Evolutionary conservation across 2,329 filamentous ascomycete species (phyloP), one percentile per base, ranked within the genome.

Genomic region (Monosporascus cannonballus): DNA sequence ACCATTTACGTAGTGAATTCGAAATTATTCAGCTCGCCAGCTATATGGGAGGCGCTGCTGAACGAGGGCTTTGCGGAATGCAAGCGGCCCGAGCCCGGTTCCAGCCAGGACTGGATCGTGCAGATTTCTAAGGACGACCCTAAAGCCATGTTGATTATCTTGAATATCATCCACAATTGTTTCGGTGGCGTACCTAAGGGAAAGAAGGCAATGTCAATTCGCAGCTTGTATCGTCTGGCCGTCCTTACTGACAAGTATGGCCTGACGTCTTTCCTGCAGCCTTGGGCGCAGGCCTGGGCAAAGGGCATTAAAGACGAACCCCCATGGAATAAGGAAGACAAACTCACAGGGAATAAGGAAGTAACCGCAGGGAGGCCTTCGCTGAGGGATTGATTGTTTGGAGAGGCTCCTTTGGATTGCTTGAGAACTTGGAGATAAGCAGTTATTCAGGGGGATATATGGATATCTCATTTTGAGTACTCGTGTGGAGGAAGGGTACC

Each of bases 81-180:
- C 48, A 56, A 53, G 44, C 54, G 51, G 15, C 36, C 51, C 11
- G 42, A 54, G 24, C 22, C 48, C 3, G 24, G 37, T 36, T 44
- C 42, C 20, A 38, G 7, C 3, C 49, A 53, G 7, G 52, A 53
- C 6, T 58, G 58, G 54, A 47, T 57, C n/a, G 54, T 59, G 25
- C 53, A 57, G 17, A 47, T 60, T 5, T 56, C 53, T 8, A 56
- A 60, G 4, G 58, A 60, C 27, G 55, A 60, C 25, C 36, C 51
- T 24, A 22, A 45, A 41, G 50, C 54, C 8, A 60, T 60, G 58
- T 27, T 34, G 14, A 53, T 57, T 7, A 45, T 56, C 14, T 53
- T 58, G 25, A 54, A 56, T 44, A 59, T 60, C 47, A 49, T 59
- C 20, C 58, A 59, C 20, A 30, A 53, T 24, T 51, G 54, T 24